Evolutionary conservation across 1,139 yeast genomes (phyloP).

Genomic region (Hanseniaspora gamundiae): DNA sequence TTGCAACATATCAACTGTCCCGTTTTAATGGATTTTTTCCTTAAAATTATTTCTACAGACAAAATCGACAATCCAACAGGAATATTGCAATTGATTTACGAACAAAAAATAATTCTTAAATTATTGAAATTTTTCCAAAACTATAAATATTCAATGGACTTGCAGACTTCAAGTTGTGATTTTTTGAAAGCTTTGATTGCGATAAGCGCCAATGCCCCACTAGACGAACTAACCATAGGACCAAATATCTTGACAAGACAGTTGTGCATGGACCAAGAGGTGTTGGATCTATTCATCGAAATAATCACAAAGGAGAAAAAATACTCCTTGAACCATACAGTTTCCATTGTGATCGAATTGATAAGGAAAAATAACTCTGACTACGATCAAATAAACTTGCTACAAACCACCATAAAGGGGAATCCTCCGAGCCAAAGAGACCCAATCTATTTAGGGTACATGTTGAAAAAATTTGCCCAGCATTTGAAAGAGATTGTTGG

Average conservation of each 20-base stretch:
- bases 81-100: slow-evolving; percentile 40
- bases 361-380: slow-evolving; percentile 93
- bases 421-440: slow-evolving; percentile 93
- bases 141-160: slow-evolving; percentile 36
- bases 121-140: slow-evolving; percentile 40
- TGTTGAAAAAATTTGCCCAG: slow-evolving; percentile 25
- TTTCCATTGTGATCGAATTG: slow-evolving; percentile 87
- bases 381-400: slow-evolving; percentile 79
- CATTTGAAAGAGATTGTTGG: slow-evolving; percentile 12
- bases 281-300: slow-evolving; percentile 48
- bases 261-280: slow-evolving; percentile 54
- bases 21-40: slow-evolving; percentile 60
- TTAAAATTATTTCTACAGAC: slow-evolving; percentile 51
- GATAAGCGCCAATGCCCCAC: slow-evolving; percentile 67
- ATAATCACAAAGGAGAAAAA: slow-evolving; percentile 74
- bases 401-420: slow-evolving; percentile 64
- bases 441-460: slow-evolving; percentile 38
- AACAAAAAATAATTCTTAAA: slow-evolving; percentile 39
- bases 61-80: slow-evolving; percentile 55
- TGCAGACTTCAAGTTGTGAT: slow-evolving; percentile 90
- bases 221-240: slow-evolving; percentile 74
- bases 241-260: slow-evolving; percentile 88
- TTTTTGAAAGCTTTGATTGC: slow-evolving; percentile 86
- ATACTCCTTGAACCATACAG: slow-evolving; percentile 83
- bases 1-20: slow-evolving; percentile 44